phyloP scores from a whole-genome alignment of 768 basidiomycete genomes.

The Calocybe cyanea region DNA sequence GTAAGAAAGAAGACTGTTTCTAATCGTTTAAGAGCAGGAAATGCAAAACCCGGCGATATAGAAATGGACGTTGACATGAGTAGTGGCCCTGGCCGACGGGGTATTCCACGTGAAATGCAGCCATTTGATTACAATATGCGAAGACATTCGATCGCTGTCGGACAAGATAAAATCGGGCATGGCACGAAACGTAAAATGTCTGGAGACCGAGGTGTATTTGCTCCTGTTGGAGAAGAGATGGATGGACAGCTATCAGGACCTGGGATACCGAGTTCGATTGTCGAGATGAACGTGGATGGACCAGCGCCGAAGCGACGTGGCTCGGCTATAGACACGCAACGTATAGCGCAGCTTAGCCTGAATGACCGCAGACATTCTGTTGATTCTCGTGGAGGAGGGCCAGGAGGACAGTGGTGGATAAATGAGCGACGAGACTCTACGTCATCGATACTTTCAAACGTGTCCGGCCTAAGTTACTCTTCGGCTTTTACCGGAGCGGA shows the following conservation, averaged over 20 bases:
- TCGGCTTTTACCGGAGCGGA: slow-evolving; percentile 59
- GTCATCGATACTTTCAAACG: slow-evolving; percentile 65
- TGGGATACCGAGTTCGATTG: slow-evolving; percentile 58
- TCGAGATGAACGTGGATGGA: slow-evolving; percentile 33
- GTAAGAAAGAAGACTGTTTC: slow-evolving; percentile 19
- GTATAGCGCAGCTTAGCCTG: slow-evolving; percentile 71
- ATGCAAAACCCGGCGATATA: slow-evolving; percentile 27
- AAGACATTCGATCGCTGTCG: slow-evolving; percentile 67
- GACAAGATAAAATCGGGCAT: slow-evolving; percentile 47
- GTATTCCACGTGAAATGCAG: slow-evolving; percentile 35
- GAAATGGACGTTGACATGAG: slow-evolving; percentile 37
- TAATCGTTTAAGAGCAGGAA: slow-evolving; percentile 15
- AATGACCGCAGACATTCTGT: slow-evolving; percentile 77
- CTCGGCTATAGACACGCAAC: slow-evolving; percentile 75
- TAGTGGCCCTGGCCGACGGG: slow-evolving; percentile 22
- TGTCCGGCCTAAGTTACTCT: slow-evolving; percentile 43
- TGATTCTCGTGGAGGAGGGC: slow-evolving; percentile 51
- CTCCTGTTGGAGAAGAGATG: slow-evolving; percentile 56
- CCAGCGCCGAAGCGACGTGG: slow-evolving; percentile 81
- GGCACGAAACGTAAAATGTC: slow-evolving; percentile 87
- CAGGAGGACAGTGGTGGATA: slow-evolving; percentile 58
- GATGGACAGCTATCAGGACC: slow-evolving; percentile 68
- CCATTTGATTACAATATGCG: slow-evolving; percentile 70
- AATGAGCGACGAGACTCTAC: slow-evolving; percentile 73
- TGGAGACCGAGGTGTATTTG: slow-evolving; percentile 50